Evolutionary conservation across 1,284 basidiomycete species (phyloP), one percentile per base, ranked within the genome.

Genomic region (Pterula multifida): DNA sequence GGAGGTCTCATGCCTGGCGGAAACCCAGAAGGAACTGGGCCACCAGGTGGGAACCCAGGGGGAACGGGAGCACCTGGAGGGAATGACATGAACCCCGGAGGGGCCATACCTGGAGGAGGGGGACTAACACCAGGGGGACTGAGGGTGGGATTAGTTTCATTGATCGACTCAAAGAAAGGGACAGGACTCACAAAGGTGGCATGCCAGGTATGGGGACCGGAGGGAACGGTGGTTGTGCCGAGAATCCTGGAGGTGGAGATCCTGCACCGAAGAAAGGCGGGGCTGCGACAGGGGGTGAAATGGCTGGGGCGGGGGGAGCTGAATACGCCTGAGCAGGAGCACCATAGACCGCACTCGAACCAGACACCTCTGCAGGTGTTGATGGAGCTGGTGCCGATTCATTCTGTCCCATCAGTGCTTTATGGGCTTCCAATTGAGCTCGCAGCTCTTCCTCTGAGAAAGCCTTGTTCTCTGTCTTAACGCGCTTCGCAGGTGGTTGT

Each of bases 391-490:
- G 67, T 3, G 69, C 60, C 3, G 69, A 65, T 42, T 69, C 69
- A 45, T 68, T 69, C 2, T 75, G 76, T 26, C 89, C 88, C 94
- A 98, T 97, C 36, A 98, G 73, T 1, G 85, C 85, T 64, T 88
- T 93, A 69, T 98, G 95, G 3, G 90, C 87, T 54, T 81, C 83
- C 1, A 98, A 75, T 63, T 94, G 90, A 0, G 83, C 81, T 54
- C 79, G 79, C 22, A 97, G 72, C 62, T 97, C 88, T 0, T 88
- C 88, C 58, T 92, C 87, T 0, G 83, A 76, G 3, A 96, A 69
- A 3, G 83, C 75, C 6, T 80, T 77, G 59, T 94, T 93, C 55
- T 92, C 86, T 48, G 87, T 77, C 64, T 90, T 86, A 6, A 89
- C 85, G 17, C 89, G 76, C 65, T 95, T 94, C 15, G 79, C 70